Conservation (phyloP, 2,329 filamentous ascomycete species). For the Daldinia eschscholtzii region DNA sequence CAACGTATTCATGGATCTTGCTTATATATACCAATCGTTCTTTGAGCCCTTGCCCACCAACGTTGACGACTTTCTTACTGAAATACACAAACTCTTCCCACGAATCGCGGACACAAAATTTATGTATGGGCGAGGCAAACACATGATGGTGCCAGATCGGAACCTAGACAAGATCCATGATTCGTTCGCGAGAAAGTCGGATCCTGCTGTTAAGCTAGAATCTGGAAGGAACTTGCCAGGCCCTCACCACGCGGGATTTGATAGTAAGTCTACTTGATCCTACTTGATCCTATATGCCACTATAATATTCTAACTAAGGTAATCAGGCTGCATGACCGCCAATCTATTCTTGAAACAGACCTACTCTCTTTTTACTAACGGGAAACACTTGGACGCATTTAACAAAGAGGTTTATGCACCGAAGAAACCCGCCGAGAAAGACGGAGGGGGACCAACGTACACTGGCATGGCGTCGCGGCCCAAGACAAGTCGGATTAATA, state of each 20-base stretch:
- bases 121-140: slow-evolving; percentile 59
- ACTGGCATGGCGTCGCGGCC: background rate
- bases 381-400: slow-evolving; percentile 7
- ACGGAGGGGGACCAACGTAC: background rate
- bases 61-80: slow-evolving; percentile 64
- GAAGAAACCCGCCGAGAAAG: background rate
- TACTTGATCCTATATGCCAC: background rate
- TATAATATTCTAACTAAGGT: slow-evolving; percentile 23
- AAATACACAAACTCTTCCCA: slow-evolving; percentile 62
- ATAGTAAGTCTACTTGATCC: slow-evolving; percentile 58
- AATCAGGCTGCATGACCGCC: slow-evolving; percentile 58
- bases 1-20: slow-evolving; percentile 74
- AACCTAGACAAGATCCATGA: slow-evolving; percentile 63
- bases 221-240: background rate
- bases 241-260: slow-evolving; percentile 70
- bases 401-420: slow-evolving; percentile 15
- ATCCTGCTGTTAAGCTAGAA: background rate
- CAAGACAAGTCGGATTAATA: background rate
- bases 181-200: slow-evolving; percentile 50
- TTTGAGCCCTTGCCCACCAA: slow-evolving; percentile 67
- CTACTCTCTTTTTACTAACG: slow-evolving; percentile 1
- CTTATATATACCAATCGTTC: slow-evolving; percentile 74
- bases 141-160: slow-evolving; percentile 54
- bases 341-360: slow-evolving; percentile 37
- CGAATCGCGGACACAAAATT: slow-evolving; percentile 72